These are phyloP conservation scores for Pachyrhizus erosus DNA, from an alignment of 306 rosid genomes.

Conservation along the genomic window DNA sequence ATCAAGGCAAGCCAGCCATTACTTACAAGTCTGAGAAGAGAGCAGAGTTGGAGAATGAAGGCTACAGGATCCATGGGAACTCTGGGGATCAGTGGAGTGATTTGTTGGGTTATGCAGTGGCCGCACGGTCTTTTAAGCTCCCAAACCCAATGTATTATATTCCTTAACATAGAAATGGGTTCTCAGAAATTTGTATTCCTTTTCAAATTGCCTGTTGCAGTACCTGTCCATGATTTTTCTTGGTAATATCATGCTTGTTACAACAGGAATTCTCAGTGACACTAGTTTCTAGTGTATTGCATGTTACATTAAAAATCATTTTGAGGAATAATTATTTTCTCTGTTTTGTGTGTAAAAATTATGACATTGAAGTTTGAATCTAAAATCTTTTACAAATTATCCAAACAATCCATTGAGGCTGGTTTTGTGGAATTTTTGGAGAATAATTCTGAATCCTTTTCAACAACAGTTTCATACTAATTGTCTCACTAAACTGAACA, in stretches of 20 bases:
- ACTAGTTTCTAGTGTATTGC: conserved; percentile 5
- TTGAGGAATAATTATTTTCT: background rate
- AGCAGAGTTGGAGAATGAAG: conserved; percentile 59
- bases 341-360: background rate
- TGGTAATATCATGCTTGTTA: conserved; percentile 15
- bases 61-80: conserved; percentile 78
- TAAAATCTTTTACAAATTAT: background rate
- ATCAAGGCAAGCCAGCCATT: conserved; percentile 69
- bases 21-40: conserved; percentile 87
- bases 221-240: background rate
- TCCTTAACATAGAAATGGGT: conserved; percentile 39
- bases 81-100: conserved; percentile 98
- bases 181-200: conserved; percentile 39
- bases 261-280: background rate
- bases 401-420: background rate
- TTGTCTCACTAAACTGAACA: background rate
- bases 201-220: conserved; percentile 19
- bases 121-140: conserved; percentile 78
- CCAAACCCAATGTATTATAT: conserved; percentile 93
- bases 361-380: background rate
- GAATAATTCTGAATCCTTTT: background rate
- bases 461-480: background rate
- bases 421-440: background rate
- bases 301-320: background rate
- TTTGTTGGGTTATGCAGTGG: conserved; percentile 71